Evolutionary conservation across 2,329 filamentous ascomycete genomes (phyloP).

Genomic region (Phaeosphaeriaceae sp.): DNA sequence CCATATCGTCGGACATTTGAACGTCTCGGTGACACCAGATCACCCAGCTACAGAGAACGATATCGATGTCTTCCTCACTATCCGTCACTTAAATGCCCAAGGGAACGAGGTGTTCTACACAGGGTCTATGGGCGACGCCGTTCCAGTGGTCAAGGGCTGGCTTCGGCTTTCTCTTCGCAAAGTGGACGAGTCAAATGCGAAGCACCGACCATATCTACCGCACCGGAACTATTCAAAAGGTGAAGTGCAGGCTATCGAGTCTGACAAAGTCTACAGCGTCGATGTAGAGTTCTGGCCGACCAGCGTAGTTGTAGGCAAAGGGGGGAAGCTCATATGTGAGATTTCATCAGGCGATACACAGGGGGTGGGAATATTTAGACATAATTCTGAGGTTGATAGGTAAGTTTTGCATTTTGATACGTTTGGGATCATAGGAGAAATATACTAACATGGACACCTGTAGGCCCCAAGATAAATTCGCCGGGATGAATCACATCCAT

Average conservation of each 20-base stretch:
- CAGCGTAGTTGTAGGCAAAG: slow-evolving; percentile 58
- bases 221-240: slow-evolving; percentile 61
- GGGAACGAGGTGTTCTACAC: slow-evolving; percentile 66
- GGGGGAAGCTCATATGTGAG: slow-evolving; percentile 59
- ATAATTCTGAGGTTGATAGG: background rate
- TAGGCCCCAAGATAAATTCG: slow-evolving; percentile 40
- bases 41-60: slow-evolving; percentile 49
- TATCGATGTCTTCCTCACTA: slow-evolving; percentile 65
- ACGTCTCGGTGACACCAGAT: slow-evolving; percentile 57
- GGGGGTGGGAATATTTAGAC: slow-evolving; percentile 28
- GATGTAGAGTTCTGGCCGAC: slow-evolving; percentile 69
- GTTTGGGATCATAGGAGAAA: slow-evolving; percentile 21
- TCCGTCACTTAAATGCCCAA: slow-evolving; percentile 58
- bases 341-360: slow-evolving; percentile 2
- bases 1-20: slow-evolving; percentile 65
- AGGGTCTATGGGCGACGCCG: slow-evolving; percentile 64
- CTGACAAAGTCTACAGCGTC: slow-evolving; percentile 60
- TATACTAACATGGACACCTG: too few species aligned
- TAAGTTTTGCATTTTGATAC: background rate
- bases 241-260: slow-evolving; percentile 60
- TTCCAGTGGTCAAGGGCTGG: slow-evolving; percentile 66
- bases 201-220: slow-evolving; percentile 24
- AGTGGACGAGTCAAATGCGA: slow-evolving; percentile 39
- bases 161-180: slow-evolving; percentile 61
- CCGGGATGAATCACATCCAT: slow-evolving; percentile 58